phyloP scores from a whole-genome alignment of 176 grass and related monocot species.

The Microstegium vimineum region DNA sequence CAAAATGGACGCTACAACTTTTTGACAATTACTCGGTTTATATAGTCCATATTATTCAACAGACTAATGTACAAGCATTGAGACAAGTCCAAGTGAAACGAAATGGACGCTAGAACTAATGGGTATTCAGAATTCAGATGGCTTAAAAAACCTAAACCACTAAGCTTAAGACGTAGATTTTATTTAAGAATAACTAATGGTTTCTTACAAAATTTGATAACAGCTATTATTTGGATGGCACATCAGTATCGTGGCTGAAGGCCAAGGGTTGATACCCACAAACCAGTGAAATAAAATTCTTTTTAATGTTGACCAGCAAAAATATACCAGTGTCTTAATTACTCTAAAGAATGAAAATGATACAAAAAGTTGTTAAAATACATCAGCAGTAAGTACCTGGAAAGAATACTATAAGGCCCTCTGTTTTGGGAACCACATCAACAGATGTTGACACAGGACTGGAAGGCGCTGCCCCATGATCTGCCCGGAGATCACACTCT shows the following conservation, averaged over 20 bases:
- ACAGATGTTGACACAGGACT: conserved; percentile 39
- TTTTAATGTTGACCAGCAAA: background rate
- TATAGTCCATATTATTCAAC: background rate
- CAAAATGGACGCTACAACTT: no score
- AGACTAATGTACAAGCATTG: background rate
- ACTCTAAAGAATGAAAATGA: background rate
- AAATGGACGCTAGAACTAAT: background rate
- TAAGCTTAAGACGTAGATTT: background rate
- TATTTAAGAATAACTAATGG: background rate
- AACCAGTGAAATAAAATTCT: background rate
- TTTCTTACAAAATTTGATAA: background rate
- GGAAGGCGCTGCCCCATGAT: conserved; percentile 42
- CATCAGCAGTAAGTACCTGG: conserved; percentile 56
- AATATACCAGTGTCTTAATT: background rate
- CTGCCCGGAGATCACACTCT: conserved; percentile 71
- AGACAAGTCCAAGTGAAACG: background rate
- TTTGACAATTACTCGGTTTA: background rate
- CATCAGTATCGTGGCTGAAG: background rate
- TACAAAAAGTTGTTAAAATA: background rate
- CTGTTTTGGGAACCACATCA: conserved; percentile 70
- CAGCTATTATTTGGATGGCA: background rate
- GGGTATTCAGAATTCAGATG: background rate
- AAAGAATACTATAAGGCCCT: conserved; percentile 94
- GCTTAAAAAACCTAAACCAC: background rate
- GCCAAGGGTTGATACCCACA: background rate